Evolutionary conservation across 305 asterid genomes (phyloP), one percentile per base, ranked within the genome.

Genomic region (Fraxinus greggii): DNA sequence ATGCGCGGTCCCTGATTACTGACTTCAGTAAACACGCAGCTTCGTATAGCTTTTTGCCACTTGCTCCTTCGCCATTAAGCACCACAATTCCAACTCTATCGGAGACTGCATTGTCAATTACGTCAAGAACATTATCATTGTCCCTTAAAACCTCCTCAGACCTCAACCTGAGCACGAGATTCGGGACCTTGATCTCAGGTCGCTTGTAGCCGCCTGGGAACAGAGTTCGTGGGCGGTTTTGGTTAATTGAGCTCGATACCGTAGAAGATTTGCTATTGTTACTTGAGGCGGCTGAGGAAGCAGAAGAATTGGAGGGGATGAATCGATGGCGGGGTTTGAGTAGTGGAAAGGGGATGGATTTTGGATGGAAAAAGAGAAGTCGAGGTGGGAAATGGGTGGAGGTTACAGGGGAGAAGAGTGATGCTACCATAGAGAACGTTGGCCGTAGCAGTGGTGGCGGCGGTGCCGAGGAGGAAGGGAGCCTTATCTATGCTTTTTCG

Each of bases 191-290:
- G 84, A 95, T 94, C 82, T 93, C 97, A 56, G 99, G 98, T 17
- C 98, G 93, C 92, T 94, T 95, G 91, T 86, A 95, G n/a, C 98
- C 99, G 77, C 99, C 98, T n/a, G 98, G 98, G 69, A 95, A 93
- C 80, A 93, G 79, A 4, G 97, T 95, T 61, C 97, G 85, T 29
- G 92, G 97, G 9, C 87, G 90, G 82, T 82, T 90, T 80, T 82
- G 92, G 76, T 83, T 78, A 21, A 82, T 74, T 15, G 90, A 89
- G 81, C 82, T 90, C 12, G 85, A 54, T 7, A 81, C 69, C 6
- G 73, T 12, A 45, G 75, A 26, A 5, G 36, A 12, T 15, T 31
- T 69, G 38, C 21, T 56, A 8, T 21, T 78, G 26, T 85, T 70
- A 54, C 54, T 83, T 10, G 89, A 51, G 13, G 23, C 26, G 42